Evolutionary conservation across 306 rosid genomes (phyloP).

Genomic region (Acacia confusa): DNA sequence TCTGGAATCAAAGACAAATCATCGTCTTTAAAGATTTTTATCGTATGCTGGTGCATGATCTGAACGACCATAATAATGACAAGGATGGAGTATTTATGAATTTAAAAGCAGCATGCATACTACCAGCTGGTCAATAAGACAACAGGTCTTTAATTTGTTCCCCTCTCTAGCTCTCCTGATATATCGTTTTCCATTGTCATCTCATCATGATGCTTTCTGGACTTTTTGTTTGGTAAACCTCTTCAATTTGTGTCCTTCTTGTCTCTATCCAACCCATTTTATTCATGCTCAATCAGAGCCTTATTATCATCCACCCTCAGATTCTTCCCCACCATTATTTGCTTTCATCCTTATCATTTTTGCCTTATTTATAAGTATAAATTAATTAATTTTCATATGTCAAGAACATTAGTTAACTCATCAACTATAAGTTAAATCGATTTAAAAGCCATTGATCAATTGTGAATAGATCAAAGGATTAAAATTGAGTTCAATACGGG

Average conservation of each 20-base stretch:
- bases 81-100: not conserved
- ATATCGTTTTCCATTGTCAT: constrained; percentile 30
- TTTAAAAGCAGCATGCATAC: not conserved
- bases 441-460: too few species aligned
- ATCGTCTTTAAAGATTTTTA: not conserved
- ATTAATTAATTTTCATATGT: too few species aligned
- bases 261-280: constrained; percentile 15
- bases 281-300: not conserved
- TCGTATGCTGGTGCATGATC: not conserved
- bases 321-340: not conserved
- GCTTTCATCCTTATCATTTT: not conserved
- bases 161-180: constrained; percentile 13
- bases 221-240: constrained; percentile 30
- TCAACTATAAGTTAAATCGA: too few species aligned
- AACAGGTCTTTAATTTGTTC: constrained; percentile 34
- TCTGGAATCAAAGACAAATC: constrained; percentile 25
- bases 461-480: too few species aligned
- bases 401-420: too few species aligned
- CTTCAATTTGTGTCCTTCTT: constrained; percentile 23
- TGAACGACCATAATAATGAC: not conserved
- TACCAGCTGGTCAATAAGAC: constrained; percentile 26
- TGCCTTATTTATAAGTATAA: too few species aligned
- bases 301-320: not conserved
- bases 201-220: constrained; percentile 25
- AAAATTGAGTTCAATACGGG: too few species aligned